These are phyloP conservation scores for Populus davidiana DNA, from an alignment of 345 rosid genomes.

Conservation along the genomic window DNA sequence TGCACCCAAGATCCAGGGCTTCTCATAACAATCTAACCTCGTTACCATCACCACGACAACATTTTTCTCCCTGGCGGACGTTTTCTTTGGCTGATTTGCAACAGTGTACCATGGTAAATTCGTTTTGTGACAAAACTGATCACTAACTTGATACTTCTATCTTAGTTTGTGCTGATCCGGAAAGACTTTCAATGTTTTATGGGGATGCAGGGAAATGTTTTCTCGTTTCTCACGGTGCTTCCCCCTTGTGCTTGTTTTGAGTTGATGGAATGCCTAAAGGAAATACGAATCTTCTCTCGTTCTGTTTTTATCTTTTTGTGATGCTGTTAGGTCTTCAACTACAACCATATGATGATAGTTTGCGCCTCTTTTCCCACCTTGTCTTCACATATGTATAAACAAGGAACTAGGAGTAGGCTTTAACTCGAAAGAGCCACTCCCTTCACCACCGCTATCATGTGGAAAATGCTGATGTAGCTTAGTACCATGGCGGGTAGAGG, in stretches of 20 bases:
- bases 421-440: neutral
- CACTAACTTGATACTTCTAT: neutral
- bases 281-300: neutral
- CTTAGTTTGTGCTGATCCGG: neutral
- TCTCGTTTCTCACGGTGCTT: neutral
- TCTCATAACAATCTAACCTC: conserved; percentile 29
- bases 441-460: neutral
- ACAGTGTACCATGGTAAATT: conserved; percentile 31
- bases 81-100: conserved; percentile 60
- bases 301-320: neutral
- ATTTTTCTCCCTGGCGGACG: conserved; percentile 50
- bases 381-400: neutral
- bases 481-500: too few species aligned
- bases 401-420: neutral
- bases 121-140: conserved; percentile 8
- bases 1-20: conserved; percentile 48
- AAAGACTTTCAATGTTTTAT: neutral
- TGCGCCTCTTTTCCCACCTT: neutral
- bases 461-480: neutral
- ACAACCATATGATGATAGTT: neutral
- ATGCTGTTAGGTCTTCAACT: neutral
- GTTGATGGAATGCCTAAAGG: neutral
- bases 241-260: neutral
- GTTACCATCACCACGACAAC: conserved; percentile 21
- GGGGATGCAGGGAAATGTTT: neutral